Base-by-base conservation (phyloP, 164 flowering plant species). In the Cinnamomum micranthum region DNA sequence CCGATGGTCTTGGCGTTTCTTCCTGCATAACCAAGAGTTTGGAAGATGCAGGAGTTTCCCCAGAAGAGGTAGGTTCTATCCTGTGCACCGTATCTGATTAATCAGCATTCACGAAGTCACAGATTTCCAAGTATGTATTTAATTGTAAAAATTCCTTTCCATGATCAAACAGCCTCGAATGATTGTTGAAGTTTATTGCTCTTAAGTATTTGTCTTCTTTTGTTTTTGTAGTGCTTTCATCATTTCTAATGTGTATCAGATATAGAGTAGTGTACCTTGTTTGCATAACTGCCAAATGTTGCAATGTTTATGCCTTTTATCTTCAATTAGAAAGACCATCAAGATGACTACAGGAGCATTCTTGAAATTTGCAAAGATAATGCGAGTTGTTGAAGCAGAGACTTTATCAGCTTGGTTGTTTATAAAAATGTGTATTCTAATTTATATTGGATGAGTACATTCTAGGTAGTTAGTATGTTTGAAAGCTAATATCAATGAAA, bases 1-100 rank as follows among this genome's bases (percentile, higher is more conserved):
- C 83, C 10, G 91, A 89, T 80, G 93, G 93, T 19, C 90, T 89
- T 60, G 92, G 91, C 24, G 89, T 89, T 73, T 89, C 92, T 33
- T 84, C 90, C 62, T 89, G 92, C 86, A 88, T 89, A 67, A 60
- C 75, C 69, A 88, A 85, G 81, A 84, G 90, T 78, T 75, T 88
- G 35, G 78, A 84, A 74, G 89, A 88, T 86, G 90, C 89, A 12
- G 87, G 91, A 35, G 91, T 89, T 74, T 86, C 90, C 55, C 91
- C 91, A n/a, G 92, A 89, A 82, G 92, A 89, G 88, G 92, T 86
- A 71, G 75, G 74, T 6, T 27, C 50, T 17, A 51, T 51, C 65
- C 41, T 64, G 14, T 3, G 28, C 3, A 25, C 24, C 0, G 25
- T 64, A 7, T 64, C 25, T 13, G 67, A 64, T 24, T 25, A 64